phyloP scores from a whole-genome alignment of 805 yeast species.

The Cyberlindnera japonica region DNA sequence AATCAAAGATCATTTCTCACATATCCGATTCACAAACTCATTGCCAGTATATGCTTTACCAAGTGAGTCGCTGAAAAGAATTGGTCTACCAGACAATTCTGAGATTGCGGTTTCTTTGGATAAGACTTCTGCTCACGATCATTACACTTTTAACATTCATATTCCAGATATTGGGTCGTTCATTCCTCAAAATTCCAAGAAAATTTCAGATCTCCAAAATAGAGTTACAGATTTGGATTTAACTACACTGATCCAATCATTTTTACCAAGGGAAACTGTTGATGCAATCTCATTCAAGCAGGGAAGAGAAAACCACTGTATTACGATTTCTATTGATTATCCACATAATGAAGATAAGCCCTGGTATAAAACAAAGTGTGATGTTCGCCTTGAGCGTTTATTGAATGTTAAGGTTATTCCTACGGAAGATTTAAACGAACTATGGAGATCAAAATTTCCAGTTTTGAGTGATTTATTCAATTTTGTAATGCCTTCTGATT shows the following conservation, averaged over 20 bases:
- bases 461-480: conserved; percentile 16
- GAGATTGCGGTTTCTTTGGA: conserved; percentile 15
- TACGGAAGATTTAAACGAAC: conserved; percentile 13
- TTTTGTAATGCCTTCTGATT: conserved; percentile 14
- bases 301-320: conserved; percentile 3
- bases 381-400: conserved; percentile 13
- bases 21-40: conserved; percentile 14
- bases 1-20: conserved; percentile 12
- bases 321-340: conserved; percentile 14
- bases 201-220: background rate
- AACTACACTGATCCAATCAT: background rate
- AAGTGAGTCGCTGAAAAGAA: conserved; percentile 1
- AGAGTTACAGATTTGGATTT: conserved; percentile 9
- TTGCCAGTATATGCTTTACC: conserved; percentile 12
- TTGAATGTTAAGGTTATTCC: conserved; percentile 14
- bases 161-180: conserved; percentile 14
- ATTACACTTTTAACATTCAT: conserved; percentile 16
- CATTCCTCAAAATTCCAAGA: conserved; percentile 10
- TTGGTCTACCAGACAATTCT: conserved; percentile 2
- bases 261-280: conserved; percentile 3
- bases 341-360: conserved; percentile 10
- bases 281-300: conserved; percentile 6
- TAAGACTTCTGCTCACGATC: conserved; percentile 6
- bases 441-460: conserved; percentile 18
- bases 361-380: conserved; percentile 12